A percentile compares a stretch with the other conserved stretches of the same genome.
phyloP scores from a whole-genome alignment of 2,329 filamentous ascomycete species.

The Talaromyces sp. region DNA sequence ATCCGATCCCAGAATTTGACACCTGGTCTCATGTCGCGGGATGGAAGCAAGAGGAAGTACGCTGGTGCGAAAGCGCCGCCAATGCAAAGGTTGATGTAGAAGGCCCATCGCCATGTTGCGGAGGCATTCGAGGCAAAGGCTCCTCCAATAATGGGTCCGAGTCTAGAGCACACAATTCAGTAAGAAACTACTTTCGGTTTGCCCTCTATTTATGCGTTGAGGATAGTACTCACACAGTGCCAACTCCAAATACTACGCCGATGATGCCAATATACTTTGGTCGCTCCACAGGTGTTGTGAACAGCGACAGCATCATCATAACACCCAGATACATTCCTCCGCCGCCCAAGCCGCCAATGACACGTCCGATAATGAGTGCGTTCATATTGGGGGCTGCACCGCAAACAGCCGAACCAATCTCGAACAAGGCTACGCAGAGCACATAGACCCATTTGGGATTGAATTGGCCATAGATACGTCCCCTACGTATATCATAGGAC shows the following conservation, averaged over 20 bases:
- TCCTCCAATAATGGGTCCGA: conserved; percentile 2
- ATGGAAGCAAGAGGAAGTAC: background rate
- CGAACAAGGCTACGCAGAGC: conserved; percentile 22
- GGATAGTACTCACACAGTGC: background rate
- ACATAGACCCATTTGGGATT: conserved; percentile 45
- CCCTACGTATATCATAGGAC: too few species aligned
- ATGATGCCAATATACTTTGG: background rate
- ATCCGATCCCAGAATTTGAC: too few species aligned
- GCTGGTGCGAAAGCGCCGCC: background rate
- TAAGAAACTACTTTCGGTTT: too few species aligned
- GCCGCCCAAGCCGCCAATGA: conserved; percentile 27
- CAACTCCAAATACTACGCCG: background rate
- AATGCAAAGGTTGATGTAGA: conserved; percentile 1
- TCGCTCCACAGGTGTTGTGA: background rate
- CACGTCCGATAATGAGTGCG: conserved; percentile 46
- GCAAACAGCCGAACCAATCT: conserved; percentile 35
- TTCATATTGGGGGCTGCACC: conserved; percentile 46
- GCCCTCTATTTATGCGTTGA: too few species aligned
- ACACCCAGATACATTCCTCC: background rate
- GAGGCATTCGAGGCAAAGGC: background rate
- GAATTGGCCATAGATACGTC: conserved; percentile 30
- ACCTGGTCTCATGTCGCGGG: too few species aligned
- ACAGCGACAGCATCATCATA: background rate
- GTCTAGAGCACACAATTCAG: too few species aligned
- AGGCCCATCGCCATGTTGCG: background rate